Base-by-base conservation (phyloP, 176 grass and related monocot genomes). In the Triticum timopheevii region DNA sequence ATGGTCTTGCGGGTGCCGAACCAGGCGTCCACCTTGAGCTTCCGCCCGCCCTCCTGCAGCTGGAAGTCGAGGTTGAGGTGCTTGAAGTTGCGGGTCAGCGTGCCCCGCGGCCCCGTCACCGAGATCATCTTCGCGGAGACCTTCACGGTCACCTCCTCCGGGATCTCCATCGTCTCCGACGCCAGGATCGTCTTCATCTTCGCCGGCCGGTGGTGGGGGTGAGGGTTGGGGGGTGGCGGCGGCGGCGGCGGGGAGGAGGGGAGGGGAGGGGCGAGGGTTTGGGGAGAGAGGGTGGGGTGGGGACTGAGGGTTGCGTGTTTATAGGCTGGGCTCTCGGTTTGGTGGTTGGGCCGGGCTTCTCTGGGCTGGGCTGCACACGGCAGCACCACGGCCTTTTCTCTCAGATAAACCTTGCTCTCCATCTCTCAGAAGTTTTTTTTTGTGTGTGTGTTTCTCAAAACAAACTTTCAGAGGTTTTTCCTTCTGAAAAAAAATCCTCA, bases 61-160 rank as follows among this genome's bases (percentile, higher is more conserved):
- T 93, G 93, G 89, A 97, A 95, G 84, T 97, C 93, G 70, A 97
- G 95, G 93, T 97, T 97, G 76, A 95, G 92, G 83, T 97, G 95
- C 93, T 97, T 97, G 82, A 97, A 97, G 87, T 92, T 87, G 84
- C 91, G 90, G 30, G 91, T 93, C 4, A 97, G 93, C 85, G 90
- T 97, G 2, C 95, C 91, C 8, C 93, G 95, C 11, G 93, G 93
- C 0, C 95, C 95, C 87, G 91, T 89, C 50, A 98, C 93, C 50
- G 84, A 83, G 12, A 98, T 85, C 76, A 98, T 62, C 91, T 98
- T 98, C 0, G 90, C 93, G 0, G 80, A 75, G 1, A 97, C 95
- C 84, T 91, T 89, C 3, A 97, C 89, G 4, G 86, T 90, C 24
- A 97, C 90, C 62, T 59, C 95, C 63, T 92, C 95, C 19, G 95